Evolutionary conservation across 768 basidiomycete genomes (phyloP), one percentile per base, ranked within the genome.

Genomic region (Hypholoma fasciculare): DNA sequence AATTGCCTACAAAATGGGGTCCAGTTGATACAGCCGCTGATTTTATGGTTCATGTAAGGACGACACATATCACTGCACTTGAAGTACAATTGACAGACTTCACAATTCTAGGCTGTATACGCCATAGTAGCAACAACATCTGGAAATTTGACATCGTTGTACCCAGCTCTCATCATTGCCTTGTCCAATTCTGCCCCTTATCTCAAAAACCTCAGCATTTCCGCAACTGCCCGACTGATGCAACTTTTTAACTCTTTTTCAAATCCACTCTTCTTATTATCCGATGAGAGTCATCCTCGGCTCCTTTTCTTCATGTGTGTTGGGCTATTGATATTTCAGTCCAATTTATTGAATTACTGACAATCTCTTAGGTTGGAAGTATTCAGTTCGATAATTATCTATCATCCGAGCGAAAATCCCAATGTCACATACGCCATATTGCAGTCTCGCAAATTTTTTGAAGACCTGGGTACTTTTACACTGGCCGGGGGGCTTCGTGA

Each of bases 261-360:
- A 5, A 92, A 89, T 58, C 92, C 97, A 0, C 75, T 86, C 2
- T 98, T 98, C 72, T 75, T 98, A 36, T 74, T 99, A 17, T 88
- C 92, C 2, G 97, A 98, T 61, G 97, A 98, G 72, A 94, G 96
- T 7, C 94, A 98, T 68, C 97, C 97, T 1, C 77, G 97, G 60
- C 74, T 98, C 30, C 80, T 98, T 34, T 98, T 92, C 73, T 97
- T 94, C 70, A 88, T 95, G 92, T 93, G 61, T 60, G 85, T 71
- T 46, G 13, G 40, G 40, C 7, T 42, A 17, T 42, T 43, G 39
- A 20, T 16, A 51, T 19, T 56, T 26, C 34, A 47, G 11, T 26
- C 40, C 36, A 16, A 1, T 16, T 49, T 48, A 26, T 9, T 39
- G 49, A 14, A 23, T 47, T 11, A 43, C 19, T 52, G 14, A 23